A percentile compares a stretch with the other conserved stretches of the same genome.
Evolutionary conservation across 495 filamentous ascomycete genomes (phyloP).

Genomic region (Umbilicaria muhlenbergii): DNA sequence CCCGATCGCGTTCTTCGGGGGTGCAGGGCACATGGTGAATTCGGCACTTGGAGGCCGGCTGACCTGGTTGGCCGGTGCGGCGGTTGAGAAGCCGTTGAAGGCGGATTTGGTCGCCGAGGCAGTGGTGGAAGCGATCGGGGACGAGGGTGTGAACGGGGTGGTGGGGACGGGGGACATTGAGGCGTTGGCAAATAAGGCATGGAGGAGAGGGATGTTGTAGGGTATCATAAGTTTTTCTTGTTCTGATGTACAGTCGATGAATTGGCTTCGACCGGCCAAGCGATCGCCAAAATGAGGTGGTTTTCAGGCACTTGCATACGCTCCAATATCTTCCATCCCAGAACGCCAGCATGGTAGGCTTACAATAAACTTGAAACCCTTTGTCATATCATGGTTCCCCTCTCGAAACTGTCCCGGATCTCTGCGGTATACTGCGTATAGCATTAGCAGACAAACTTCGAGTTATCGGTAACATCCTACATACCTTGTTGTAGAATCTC

Average conservation of each 20-base stretch:
- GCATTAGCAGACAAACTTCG: background rate
- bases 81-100: constrained; percentile 70
- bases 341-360: too few relatives aligned
- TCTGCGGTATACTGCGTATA: constrained; percentile 67
- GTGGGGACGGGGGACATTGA: constrained; percentile 57
- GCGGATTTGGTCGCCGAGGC: constrained; percentile 76
- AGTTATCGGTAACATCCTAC: constrained; percentile 2
- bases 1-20: constrained; percentile 60
- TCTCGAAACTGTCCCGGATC: constrained; percentile 94
- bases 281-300: too few relatives aligned
- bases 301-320: too few relatives aligned
- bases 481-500: constrained; percentile 88
- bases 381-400: constrained; percentile 62
- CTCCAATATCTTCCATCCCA: too few relatives aligned
- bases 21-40: constrained; percentile 56
- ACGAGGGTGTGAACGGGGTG: constrained; percentile 50
- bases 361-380: background rate
- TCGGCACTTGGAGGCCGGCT: constrained; percentile 55
- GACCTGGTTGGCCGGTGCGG: constrained; percentile 58
- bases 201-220: constrained; percentile 69
- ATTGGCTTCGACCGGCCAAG: too few relatives aligned
- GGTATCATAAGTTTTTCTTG: too few relatives aligned
- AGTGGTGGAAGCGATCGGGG: constrained; percentile 61
- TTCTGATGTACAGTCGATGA: too few relatives aligned
- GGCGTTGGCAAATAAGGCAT: constrained; percentile 53